Base-by-base conservation (phyloP, 768 basidiomycete genomes). In the Tricholoma bakamatsutake region DNA sequence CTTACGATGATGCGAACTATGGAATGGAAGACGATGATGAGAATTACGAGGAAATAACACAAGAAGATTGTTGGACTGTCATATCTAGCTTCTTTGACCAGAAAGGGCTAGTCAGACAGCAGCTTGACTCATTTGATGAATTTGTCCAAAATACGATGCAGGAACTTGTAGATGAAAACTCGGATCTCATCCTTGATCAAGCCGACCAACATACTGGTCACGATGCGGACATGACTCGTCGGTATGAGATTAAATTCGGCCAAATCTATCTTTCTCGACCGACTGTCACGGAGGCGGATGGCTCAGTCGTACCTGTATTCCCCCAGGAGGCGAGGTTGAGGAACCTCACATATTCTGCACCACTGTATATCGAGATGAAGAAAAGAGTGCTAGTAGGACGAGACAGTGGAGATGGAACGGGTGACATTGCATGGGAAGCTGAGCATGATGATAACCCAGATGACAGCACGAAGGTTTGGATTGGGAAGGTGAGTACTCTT, bases 61-160 rank as follows among this genome's bases (percentile, higher is more conserved):
- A 93, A 65, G 92, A 94, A 69, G 92, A 93, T 65, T 93, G 93
- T 69, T 96, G 93, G 93, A 85, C 88, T 39, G 88, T 99, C 67
- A 98, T 98, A 64, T 88, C 91, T 59, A 87, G 91, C 65, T 99
- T 96, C 76, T 98, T 99, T 70, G 88, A 93, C 59, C 90, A 93
- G 69, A 97, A 96, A 71, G 96, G 96, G 73, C 87, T 99, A 58
- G 97, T 98, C 52, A 84, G 93, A 48, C 97, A 99, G 69, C 97
- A 99, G 69, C 84, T 98, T 53, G 94, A 96, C 74, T 95, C 92
- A 10, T 99, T 96, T 72, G 94, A 99, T 69, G 96, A 98, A 73
- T 99, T 98, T 66, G 92, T 99, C 33, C 93, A 98, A 68, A 98
- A 98, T 64, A 98, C 94, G 12, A 97, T 99, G 94, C 96, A 98